Evolutionary conservation across 495 filamentous ascomycete species (phyloP), one percentile per base, ranked within the genome.

Genomic region (Acidiella bohemica): DNA sequence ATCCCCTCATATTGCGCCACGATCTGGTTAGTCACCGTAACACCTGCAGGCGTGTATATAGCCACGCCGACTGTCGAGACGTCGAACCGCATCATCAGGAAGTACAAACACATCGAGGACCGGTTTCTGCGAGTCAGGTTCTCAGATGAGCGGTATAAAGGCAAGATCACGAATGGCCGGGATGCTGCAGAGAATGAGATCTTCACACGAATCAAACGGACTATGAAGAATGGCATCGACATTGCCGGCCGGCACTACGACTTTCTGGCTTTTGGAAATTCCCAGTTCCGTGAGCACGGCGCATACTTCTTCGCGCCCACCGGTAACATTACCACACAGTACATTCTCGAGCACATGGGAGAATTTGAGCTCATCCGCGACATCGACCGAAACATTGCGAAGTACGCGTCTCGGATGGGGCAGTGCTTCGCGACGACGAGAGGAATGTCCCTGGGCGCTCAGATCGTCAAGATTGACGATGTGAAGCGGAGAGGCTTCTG

Each of bases 371-470:
- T 84, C 35, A 93, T 94, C 49, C 68, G 63, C 8, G 34, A 37
- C 13, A 10, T 23, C 8, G 34, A 37, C 34, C 18, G 34, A 16
- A 69, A 80, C 24, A 67, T 92, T 21, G 86, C 88, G 3, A 92
- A 93, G 50, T 78, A 86, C 58, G 78, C 83, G 23, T 81, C 92
- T 23, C 70, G 92, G 28, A 60, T 96, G 11, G 90, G 92, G 0
- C 92, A 96, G 60, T 92, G 85, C 56, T 95, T 96, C 55, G 95
- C 90, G 0, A 95, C 90, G 0, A 96, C 90, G 0, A 67, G 80
- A 32, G 74, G 80, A 18, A 71, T 92, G 33, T 59, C 59, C 19
- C 59, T 65, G 10, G 56, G 57, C 2, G 57, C 73, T 14, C 54
- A 60, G 37, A 65, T 77, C 25, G 50, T 53, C 5, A 52, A 59